Conservation (phyloP, 2,329 filamentous ascomycete genomes). For the Sporothrix luriei region DNA sequence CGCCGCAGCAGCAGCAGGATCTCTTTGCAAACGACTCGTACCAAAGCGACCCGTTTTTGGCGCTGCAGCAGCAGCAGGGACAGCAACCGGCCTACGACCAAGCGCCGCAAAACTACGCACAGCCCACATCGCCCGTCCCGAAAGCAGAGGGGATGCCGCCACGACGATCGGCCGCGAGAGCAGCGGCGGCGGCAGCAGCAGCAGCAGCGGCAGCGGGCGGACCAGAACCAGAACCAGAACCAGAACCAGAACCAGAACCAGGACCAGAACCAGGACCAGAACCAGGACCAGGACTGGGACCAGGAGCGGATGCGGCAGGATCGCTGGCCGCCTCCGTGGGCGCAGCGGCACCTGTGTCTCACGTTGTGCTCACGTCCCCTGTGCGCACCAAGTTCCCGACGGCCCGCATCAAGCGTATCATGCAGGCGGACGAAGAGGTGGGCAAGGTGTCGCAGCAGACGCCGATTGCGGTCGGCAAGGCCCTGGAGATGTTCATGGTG, state of each 20-base stretch:
- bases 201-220: background rate
- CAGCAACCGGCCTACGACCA: conserved; percentile 15
- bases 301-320: background rate
- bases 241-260: background rate
- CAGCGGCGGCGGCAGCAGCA: conserved; percentile 15
- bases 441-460: conserved; percentile 98
- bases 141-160: conserved; percentile 34
- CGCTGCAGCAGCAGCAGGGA: conserved; percentile 29
- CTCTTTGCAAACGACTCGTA: conserved; percentile 28
- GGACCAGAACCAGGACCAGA: background rate
- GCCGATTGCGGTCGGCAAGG: conserved; percentile 92
- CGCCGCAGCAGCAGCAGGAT: conserved; percentile 38
- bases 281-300: no score
- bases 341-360: conserved; percentile 20
- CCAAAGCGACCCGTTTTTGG: conserved; percentile 31
- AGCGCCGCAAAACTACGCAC: conserved; percentile 9
- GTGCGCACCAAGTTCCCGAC: conserved; percentile 97
- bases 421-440: conserved; percentile 98
- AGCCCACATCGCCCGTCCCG: background rate
- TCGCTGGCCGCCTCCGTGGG: no score
- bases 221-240: background rate
- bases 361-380: conserved; percentile 61
- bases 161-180: conserved; percentile 28
- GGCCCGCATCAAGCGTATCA: conserved; percentile 96
- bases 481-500: conserved; percentile 97